Evolutionary conservation across 2,329 filamentous ascomycete genomes (phyloP).

Genomic region (Stemphylium beticola): DNA sequence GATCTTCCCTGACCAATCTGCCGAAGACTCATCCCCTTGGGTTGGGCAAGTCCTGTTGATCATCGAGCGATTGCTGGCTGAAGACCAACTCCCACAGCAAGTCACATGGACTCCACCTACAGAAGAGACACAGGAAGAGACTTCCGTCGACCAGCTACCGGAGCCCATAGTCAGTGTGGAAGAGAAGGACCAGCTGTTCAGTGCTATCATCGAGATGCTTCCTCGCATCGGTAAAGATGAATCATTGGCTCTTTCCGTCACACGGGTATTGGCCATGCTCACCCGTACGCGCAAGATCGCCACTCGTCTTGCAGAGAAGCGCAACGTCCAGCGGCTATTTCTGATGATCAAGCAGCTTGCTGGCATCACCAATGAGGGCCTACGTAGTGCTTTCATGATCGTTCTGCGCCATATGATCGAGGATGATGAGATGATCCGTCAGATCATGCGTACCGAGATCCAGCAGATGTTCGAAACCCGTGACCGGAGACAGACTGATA

Average conservation of each 20-base stretch:
- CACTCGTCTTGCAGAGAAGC: slow-evolving; percentile 79
- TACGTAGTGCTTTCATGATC: slow-evolving; percentile 79
- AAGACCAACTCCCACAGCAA: slow-evolving; percentile 81
- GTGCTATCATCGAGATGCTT: slow-evolving; percentile 80
- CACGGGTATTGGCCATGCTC: slow-evolving; percentile 84
- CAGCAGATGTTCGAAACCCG: slow-evolving; percentile 71
- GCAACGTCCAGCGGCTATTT: slow-evolving; percentile 87
- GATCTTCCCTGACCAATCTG: slow-evolving; percentile 67
- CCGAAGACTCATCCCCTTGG: slow-evolving; percentile 87
- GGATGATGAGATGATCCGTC: slow-evolving; percentile 87
- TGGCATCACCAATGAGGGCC: slow-evolving; percentile 74
- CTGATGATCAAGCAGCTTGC: slow-evolving; percentile 94
- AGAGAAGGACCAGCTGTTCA: slow-evolving; percentile 74
- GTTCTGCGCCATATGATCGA: slow-evolving; percentile 92
- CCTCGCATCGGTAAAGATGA: slow-evolving; percentile 89
- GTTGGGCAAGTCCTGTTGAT: slow-evolving; percentile 89
- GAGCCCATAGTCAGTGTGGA: slow-evolving; percentile 68
- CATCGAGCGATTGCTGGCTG: slow-evolving; percentile 85
- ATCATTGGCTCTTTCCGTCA: slow-evolving; percentile 79
- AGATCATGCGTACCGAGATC: slow-evolving; percentile 92
- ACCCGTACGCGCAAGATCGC: slow-evolving; percentile 81
- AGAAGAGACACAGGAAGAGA: slow-evolving; percentile 53
- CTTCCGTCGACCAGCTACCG: slow-evolving; percentile 65
- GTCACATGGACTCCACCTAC: slow-evolving; percentile 71
- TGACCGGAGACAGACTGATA: slow-evolving; percentile 64